Percentiles rank a stretch among this genome's conserved stretches.
Evolutionary conservation across 164 flowering plant species (phyloP).

Genomic region (Sextonia rubra): DNA sequence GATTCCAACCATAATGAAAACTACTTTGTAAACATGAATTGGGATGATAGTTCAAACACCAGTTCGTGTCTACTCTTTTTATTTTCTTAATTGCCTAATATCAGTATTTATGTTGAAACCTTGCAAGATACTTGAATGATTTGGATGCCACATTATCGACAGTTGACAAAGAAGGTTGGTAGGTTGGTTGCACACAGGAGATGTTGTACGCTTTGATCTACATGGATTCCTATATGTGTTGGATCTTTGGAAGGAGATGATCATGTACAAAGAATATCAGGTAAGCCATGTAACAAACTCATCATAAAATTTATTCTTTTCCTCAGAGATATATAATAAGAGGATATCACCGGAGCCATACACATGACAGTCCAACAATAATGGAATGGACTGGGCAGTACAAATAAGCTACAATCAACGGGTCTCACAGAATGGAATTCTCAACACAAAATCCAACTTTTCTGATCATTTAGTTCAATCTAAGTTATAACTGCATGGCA

Average conservation of each 20-base stretch:
- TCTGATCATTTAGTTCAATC: too few species aligned
- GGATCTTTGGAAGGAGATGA: conserved; percentile 74
- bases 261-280: conserved; percentile 91
- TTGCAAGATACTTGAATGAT: conserved; percentile 68
- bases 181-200: conserved; percentile 90
- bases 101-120: conserved; percentile 1
- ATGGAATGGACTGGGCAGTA: too few species aligned
- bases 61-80: not conserved
- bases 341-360: too few species aligned
- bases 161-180: conserved; percentile 57
- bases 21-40: too few species aligned
- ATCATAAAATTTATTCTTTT: too few species aligned
- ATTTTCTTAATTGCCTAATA: not conserved
- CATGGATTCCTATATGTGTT: conserved; percentile 59
- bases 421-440: too few species aligned
- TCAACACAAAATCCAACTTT: too few species aligned
- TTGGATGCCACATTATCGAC: conserved; percentile 41
- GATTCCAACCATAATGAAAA: too few species aligned
- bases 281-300: conserved; percentile 23
- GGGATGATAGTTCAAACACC: not conserved
- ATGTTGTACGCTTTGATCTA: conserved; percentile 59
- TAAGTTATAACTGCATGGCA: too few species aligned
- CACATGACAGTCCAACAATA: too few species aligned
- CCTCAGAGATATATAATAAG: too few species aligned
- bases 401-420: too few species aligned